These are phyloP conservation scores for Cystobasidium tubakii DNA, from an alignment of 768 basidiomycete genomes.

Conservation along the genomic window DNA sequence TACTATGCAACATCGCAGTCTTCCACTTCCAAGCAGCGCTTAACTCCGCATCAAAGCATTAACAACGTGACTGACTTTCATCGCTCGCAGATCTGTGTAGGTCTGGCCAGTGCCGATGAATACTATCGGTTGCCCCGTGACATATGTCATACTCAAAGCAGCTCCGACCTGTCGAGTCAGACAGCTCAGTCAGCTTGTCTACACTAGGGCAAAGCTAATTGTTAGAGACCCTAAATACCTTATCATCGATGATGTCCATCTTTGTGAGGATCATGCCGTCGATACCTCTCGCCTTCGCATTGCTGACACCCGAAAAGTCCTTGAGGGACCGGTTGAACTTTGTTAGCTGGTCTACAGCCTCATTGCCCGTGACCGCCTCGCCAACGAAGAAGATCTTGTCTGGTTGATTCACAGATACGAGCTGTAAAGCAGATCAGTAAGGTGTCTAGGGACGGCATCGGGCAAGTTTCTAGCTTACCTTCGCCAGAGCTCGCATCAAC, in stretches of 20 bases:
- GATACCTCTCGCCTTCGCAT: slow-evolving; percentile 73
- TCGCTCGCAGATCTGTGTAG: slow-evolving; percentile 87
- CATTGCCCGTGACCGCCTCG: slow-evolving; percentile 95
- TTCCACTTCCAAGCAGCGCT: not conserved
- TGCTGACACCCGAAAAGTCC: slow-evolving; percentile 75
- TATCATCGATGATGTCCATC: slow-evolving; percentile 98
- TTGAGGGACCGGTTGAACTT: slow-evolving; percentile 92
- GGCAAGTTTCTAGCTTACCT: slow-evolving; percentile 54
- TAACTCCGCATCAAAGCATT: slow-evolving; percentile 68
- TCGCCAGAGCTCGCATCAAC: slow-evolving; percentile 95
- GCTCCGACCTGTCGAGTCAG: slow-evolving; percentile 73
- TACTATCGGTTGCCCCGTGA: slow-evolving; percentile 95
- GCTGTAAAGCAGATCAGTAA: slow-evolving; percentile 52
- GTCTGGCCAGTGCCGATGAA: slow-evolving; percentile 99
- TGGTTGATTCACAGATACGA: slow-evolving; percentile 85
- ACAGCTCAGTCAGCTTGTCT: not conserved
- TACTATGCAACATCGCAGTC: no score
- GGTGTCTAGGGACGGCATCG: not conserved
- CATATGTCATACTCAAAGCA: slow-evolving; percentile 97
- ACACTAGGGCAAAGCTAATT: not conserved
- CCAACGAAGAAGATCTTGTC: slow-evolving; percentile 98
- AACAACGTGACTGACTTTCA: slow-evolving; percentile 86
- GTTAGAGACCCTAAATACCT: slow-evolving; percentile 56
- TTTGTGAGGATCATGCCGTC: slow-evolving; percentile 98
- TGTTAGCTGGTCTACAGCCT: slow-evolving; percentile 92